Evolutionary conservation across 352 stramenopile genomes (phyloP).

Genomic region (Globisporangium spiculum): DNA sequence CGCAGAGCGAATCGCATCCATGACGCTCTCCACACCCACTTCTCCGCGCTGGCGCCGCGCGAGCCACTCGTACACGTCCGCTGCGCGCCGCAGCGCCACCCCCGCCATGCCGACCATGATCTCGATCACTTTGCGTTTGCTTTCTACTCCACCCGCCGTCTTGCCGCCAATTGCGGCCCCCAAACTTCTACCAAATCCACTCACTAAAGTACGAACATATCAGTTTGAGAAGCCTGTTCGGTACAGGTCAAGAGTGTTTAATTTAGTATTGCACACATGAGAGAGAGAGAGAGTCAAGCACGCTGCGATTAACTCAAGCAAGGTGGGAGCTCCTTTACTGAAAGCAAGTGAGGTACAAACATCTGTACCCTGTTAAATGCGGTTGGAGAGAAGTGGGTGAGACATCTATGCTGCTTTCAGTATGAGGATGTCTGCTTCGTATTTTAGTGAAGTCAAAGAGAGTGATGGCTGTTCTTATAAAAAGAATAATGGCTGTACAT

Average conservation of each 20-base stretch:
- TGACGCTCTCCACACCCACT: constrained; percentile 23
- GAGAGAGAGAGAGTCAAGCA: too few species aligned
- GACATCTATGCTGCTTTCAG: too few species aligned
- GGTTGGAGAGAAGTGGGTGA: too few species aligned
- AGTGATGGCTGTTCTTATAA: background rate
- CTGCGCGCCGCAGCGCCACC: constrained; percentile 8
- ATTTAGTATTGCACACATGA: too few species aligned
- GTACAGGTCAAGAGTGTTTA: too few species aligned
- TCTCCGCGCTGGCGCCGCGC: constrained; percentile 33
- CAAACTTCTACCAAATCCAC: background rate
- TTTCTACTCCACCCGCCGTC: constrained; percentile 3
- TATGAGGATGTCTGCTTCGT: too few species aligned
- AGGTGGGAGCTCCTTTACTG: background rate
- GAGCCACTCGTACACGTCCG: constrained; percentile 40
- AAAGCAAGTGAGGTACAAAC: too few species aligned
- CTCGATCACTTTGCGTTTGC: background rate
- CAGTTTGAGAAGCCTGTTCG: too few species aligned
- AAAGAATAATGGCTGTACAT: background rate
- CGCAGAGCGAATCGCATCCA: constrained; percentile 44
- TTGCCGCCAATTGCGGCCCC: background rate
- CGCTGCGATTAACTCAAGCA: too few species aligned
- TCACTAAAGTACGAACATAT: background rate
- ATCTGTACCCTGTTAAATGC: too few species aligned
- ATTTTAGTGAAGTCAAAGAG: background rate
- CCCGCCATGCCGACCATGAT: constrained; percentile 19